Evolutionary conservation across 1,284 basidiomycete genomes (phyloP).

Genomic region (Ceratobasidium sp.): DNA sequence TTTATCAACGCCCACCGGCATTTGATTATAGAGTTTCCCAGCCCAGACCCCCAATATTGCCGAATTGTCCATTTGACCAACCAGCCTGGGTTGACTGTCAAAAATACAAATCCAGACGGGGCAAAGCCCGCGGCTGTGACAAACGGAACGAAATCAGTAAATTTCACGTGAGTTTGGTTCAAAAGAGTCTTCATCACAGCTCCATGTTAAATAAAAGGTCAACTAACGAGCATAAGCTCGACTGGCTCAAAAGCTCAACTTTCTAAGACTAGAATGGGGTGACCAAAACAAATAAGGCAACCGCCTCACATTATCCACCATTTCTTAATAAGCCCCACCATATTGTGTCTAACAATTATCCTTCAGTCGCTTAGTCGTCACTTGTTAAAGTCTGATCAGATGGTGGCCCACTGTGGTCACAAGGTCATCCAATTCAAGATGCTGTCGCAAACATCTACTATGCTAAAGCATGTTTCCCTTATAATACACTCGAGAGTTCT

Average conservation of each 20-base stretch:
- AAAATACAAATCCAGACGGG: constrained; percentile 40
- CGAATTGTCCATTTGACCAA: constrained; percentile 45
- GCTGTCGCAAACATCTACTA: constrained; percentile 47
- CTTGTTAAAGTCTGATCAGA: constrained; percentile 42
- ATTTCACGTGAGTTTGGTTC: constrained; percentile 43
- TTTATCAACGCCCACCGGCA: not conserved
- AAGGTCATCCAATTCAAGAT: constrained; percentile 47
- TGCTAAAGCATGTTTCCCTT: too few species aligned
- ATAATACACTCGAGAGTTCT: too few species aligned
- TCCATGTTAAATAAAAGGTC: too few species aligned
- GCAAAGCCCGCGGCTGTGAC: constrained; percentile 25
- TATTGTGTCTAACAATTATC: constrained; percentile 46
- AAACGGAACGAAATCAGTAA: constrained; percentile 11
- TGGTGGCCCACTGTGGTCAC: constrained; percentile 31
- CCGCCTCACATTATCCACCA: too few species aligned
- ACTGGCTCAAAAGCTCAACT: too few species aligned
- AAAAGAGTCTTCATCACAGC: too few species aligned
- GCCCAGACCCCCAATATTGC: constrained; percentile 42
- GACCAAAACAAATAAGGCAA: too few species aligned
- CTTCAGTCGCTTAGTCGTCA: constrained; percentile 28
- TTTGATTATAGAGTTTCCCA: constrained; percentile 38
- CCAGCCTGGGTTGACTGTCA: constrained; percentile 43
- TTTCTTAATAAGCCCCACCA: too few species aligned
- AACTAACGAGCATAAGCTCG: too few species aligned
- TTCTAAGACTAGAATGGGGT: too few species aligned